These are phyloP conservation scores for Prunus campanulata DNA, from an alignment of 306 rosid genomes.

Conservation along the genomic window DNA sequence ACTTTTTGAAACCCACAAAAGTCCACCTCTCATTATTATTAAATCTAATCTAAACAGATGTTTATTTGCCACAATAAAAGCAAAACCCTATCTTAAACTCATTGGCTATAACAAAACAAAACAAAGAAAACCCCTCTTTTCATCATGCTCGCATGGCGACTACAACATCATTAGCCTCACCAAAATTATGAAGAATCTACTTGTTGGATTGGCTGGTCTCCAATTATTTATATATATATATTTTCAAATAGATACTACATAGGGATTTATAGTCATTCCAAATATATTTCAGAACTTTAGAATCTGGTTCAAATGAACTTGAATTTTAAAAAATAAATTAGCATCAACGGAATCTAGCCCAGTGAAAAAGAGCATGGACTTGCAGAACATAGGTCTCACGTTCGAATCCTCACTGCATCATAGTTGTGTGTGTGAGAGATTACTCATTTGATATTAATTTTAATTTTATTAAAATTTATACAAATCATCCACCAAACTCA, in stretches of 20 bases:
- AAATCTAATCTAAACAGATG: not conserved
- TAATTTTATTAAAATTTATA: not conserved
- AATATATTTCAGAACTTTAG: not conserved
- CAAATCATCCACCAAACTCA: not conserved
- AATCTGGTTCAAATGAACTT: not conserved
- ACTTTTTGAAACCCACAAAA: not conserved
- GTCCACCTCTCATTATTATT: not conserved
- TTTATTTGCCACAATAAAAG: not conserved
- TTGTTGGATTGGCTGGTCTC: too few relatives aligned
- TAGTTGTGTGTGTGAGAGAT: too few relatives aligned
- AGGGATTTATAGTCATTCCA: not conserved
- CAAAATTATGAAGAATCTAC: too few relatives aligned
- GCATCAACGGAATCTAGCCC: accelerated
- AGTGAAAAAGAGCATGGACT: accelerated
- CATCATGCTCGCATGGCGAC: too few relatives aligned
- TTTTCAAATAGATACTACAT: too few relatives aligned
- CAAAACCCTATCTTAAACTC: not conserved
- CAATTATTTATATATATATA: too few relatives aligned
- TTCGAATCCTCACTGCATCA: too few relatives aligned
- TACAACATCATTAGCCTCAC: too few relatives aligned
- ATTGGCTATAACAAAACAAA: too few relatives aligned
- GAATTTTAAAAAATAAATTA: not conserved
- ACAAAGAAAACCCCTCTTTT: too few relatives aligned
- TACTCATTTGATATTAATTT: not conserved
- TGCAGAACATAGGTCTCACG: too few relatives aligned